Conservation (phyloP, 2,329 filamentous ascomycete genomes). For the Dactylellina cionopaga region DNA sequence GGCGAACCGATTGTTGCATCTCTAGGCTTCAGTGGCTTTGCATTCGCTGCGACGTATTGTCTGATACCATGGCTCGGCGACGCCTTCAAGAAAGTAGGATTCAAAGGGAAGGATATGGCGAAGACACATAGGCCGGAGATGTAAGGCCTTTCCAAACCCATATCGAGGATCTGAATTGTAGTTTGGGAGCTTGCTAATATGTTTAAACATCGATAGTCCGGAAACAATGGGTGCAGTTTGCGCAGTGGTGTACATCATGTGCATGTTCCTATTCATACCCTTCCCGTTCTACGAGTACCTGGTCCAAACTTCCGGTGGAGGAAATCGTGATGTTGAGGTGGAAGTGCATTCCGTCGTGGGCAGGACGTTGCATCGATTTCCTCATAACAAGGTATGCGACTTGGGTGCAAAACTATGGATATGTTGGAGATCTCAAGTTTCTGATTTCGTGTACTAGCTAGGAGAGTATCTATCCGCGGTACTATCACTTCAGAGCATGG, state of each 20-base stretch:
- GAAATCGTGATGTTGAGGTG: constrained; percentile 86
- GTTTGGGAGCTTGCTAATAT: constrained; percentile 14
- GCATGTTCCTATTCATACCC: constrained; percentile 90
- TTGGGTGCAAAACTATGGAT: neutral
- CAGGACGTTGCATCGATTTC: constrained; percentile 87
- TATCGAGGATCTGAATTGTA: constrained; percentile 7
- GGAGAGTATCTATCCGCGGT: constrained; percentile 94
- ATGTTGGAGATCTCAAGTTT: neutral
- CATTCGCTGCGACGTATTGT: constrained; percentile 82
- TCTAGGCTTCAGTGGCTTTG: constrained; percentile 83
- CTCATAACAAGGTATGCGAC: constrained; percentile 81
- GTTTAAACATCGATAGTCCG: constrained; percentile 66
- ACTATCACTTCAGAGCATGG: constrained; percentile 88
- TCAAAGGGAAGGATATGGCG: constrained; percentile 89
- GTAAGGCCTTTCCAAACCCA: constrained; percentile 63
- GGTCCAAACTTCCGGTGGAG: constrained; percentile 90
- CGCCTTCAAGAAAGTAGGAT: constrained; percentile 84
- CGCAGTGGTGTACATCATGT: constrained; percentile 88
- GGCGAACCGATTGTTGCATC: constrained; percentile 90
- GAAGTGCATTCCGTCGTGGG: constrained; percentile 80
- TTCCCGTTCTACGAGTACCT: constrained; percentile 99
- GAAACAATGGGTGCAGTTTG: constrained; percentile 97
- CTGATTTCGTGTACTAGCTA: constrained; percentile 67
- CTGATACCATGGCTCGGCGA: constrained; percentile 94
- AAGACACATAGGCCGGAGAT: constrained; percentile 80